Evolutionary conservation across 1,139 yeast species (phyloP).

Genomic region (Debaryomyces robertsiae): DNA sequence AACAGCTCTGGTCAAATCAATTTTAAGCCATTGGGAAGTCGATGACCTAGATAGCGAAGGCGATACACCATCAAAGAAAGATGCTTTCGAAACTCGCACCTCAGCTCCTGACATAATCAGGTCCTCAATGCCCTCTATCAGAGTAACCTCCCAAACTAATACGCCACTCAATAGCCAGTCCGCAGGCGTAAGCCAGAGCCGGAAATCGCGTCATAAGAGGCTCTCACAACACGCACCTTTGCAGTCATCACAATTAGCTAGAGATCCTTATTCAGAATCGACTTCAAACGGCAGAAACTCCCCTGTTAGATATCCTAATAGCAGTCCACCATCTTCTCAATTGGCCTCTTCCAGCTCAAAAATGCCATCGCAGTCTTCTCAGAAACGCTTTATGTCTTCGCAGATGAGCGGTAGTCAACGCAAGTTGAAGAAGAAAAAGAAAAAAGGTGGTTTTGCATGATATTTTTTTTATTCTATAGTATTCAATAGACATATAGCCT

Average conservation of each 20-base stretch:
- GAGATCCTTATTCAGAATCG: slow-evolving; percentile 1
- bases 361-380: slow-evolving; percentile 9
- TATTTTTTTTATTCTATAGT: slow-evolving; percentile 4
- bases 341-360: slow-evolving; percentile 7
- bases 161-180: slow-evolving; percentile 14
- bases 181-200: slow-evolving; percentile 4
- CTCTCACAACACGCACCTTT: slow-evolving; percentile 6
- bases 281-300: neutral
- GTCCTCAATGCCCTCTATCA: slow-evolving; percentile 27
- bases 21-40: slow-evolving; percentile 33
- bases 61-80: slow-evolving; percentile 3
- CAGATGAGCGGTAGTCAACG: slow-evolving; percentile 14
- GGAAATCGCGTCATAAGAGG: slow-evolving; percentile 2
- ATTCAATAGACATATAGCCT: slow-evolving; percentile 3
- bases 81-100: slow-evolving; percentile 12
- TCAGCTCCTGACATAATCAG: slow-evolving; percentile 13
- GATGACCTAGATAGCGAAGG: slow-evolving; percentile 11
- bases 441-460: slow-evolving; percentile 34
- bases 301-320: slow-evolving; percentile 6
- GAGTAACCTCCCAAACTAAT: slow-evolving; percentile 23
- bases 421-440: slow-evolving; percentile 27
- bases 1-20: slow-evolving; percentile 22
- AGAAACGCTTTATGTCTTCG: slow-evolving; percentile 10
- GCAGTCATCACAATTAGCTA: slow-evolving; percentile 6
- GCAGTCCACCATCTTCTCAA: slow-evolving; percentile 10